Base-by-base conservation (phyloP, 169 alveolate species). In the Sarcocystis neurona region DNA sequence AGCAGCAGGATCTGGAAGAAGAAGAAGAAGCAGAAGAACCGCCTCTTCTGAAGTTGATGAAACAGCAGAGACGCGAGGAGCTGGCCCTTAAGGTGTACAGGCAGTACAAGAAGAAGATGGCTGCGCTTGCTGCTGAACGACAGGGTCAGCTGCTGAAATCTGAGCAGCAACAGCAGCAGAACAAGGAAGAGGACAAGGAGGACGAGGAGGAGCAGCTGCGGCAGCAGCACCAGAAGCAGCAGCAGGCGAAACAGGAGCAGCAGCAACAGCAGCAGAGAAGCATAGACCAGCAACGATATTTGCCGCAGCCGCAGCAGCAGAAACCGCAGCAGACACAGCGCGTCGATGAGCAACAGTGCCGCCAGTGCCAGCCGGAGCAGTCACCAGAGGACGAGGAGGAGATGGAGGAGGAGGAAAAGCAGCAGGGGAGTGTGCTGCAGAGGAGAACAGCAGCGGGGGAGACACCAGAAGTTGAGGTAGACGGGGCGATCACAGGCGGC, bases 31-130 rank as follows among this genome's bases (percentile, higher is more conserved):
- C 34, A 37, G 82, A 72, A 39, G 47, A 37, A 12, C 15, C 15
- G 34, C 56, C 34, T 2, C 46, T 41, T 10, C 4, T 72, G 58
- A 72, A 72, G 34, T 47, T 30, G 58, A 27, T 72, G 32, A n/a
- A 39, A 39, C 53, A 32, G n/a, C 82, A 23, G 47, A 12, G 58
- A 37, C 56, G 41, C 10, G 82, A 72, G 34, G 82, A 72, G 3
- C 82, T 72, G 12, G 82, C 82, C 1, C 82, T 72, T 18, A 72
- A 72, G 56, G 47, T 72, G 56, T 72, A 72, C 53, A 15, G 82
- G 5, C 82, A 72, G 56, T 23, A 72, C 53, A 72, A 72, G 56
- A 72, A 72, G 53, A 72, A 72, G 56, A 72, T 72, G 82, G 41
- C n/a, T 2, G 82, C 82, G 30, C 27, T 41, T n/a, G 82, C 82